A percentile compares a stretch with the other conserved stretches of the same genome.
These are phyloP conservation scores for Candida neerlandica DNA, from an alignment of 1,139 yeast species.

Conservation along the genomic window DNA sequence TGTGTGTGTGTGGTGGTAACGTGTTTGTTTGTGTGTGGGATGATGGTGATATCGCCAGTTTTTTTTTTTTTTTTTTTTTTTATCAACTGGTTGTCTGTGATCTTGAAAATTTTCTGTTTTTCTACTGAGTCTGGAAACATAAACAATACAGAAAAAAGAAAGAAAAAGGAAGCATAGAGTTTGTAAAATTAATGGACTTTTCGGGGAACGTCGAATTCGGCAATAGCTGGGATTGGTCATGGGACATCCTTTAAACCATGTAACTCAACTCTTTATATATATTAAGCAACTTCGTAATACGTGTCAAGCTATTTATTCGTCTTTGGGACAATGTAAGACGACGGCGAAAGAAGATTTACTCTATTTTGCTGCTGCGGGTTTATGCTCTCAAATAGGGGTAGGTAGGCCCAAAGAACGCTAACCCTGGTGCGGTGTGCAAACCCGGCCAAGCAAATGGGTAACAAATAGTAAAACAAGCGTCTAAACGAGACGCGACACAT, in stretches of 20 bases:
- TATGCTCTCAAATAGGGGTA: too few relatives aligned
- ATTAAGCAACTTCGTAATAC: too few relatives aligned
- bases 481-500: background rate
- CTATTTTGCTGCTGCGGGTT: too few relatives aligned
- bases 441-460: background rate
- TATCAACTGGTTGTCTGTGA: background rate
- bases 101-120: background rate
- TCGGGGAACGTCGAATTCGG: background rate
- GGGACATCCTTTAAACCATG: background rate
- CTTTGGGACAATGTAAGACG: too few relatives aligned
- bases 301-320: too few relatives aligned
- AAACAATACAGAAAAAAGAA: background rate
- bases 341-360: too few relatives aligned
- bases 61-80: background rate
- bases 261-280: background rate
- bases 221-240: background rate
- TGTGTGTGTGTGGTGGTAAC: background rate
- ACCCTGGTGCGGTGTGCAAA: too few relatives aligned
- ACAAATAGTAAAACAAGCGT: background rate
- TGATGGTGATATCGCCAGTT: slow-evolving; percentile 3
- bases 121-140: background rate
- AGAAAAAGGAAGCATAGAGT: background rate
- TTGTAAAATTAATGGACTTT: background rate
- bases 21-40: slow-evolving; percentile 2
- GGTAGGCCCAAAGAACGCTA: too few relatives aligned